Percentiles rank a stretch among this genome's conserved stretches.
Evolutionary conservation across 495 filamentous ascomycete species (phyloP).

Genomic region (Aspergillus asperescens): DNA sequence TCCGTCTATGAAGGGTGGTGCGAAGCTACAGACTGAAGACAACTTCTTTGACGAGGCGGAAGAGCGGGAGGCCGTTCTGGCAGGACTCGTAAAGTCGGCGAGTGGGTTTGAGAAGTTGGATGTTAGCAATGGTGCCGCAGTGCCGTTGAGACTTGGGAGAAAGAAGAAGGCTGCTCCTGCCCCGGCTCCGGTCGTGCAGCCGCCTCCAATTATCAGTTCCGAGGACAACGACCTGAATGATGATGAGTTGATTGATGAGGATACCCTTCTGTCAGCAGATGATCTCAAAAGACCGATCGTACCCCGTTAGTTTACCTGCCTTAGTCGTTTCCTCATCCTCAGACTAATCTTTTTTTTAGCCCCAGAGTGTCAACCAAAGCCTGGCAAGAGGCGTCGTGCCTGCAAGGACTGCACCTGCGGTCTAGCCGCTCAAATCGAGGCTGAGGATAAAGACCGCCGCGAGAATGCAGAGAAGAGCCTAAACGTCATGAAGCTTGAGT

Average conservation of each 20-base stretch:
- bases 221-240: conserved; percentile 42
- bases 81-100: conserved; percentile 63
- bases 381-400: conserved; percentile 81
- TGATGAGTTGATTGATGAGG: conserved; percentile 86
- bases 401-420: conserved; percentile 99
- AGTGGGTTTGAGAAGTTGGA: conserved; percentile 70
- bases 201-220: conserved; percentile 20
- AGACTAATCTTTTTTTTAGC: conserved; percentile 41
- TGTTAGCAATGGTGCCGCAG: conserved; percentile 54
- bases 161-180: conserved; percentile 44
- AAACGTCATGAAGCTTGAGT: conserved; percentile 61
- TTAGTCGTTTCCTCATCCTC: background rate
- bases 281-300: conserved; percentile 67
- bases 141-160: conserved; percentile 65
- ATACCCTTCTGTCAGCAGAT: conserved; percentile 75
- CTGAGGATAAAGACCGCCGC: conserved; percentile 70
- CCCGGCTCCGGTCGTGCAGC: background rate
- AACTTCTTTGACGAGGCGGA: conserved; percentile 47
- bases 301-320: conserved; percentile 61
- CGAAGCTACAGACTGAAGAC: conserved; percentile 64
- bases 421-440: conserved; percentile 69
- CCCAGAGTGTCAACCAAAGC: conserved; percentile 73
- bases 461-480: conserved; percentile 55
- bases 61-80: conserved; percentile 67
- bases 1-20: conserved; percentile 63